phyloP scores from a whole-genome alignment of 345 rosid species.

The Cochlearia excelsa region DNA sequence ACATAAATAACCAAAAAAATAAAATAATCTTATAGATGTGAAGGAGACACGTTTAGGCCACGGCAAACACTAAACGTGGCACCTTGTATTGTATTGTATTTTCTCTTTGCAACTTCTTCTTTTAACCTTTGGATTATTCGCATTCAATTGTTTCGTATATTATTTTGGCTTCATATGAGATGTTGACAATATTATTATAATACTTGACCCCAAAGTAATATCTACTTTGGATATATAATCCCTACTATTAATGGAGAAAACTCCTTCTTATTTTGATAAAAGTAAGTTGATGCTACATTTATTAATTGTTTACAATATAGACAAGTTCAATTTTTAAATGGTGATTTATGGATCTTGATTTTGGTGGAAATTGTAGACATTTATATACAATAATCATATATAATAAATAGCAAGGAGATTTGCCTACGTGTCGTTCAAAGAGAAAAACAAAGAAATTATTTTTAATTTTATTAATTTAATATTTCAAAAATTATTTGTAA shows the following conservation, averaged over 20 bases:
- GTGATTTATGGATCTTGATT: constrained; percentile 10
- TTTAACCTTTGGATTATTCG: constrained; percentile 22
- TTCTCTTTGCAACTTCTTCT: too few relatives aligned
- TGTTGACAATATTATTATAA: constrained; percentile 22
- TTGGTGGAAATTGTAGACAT: constrained; percentile 16
- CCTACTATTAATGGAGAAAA: constrained; percentile 11
- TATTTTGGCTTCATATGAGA: constrained; percentile 24
- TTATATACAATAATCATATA: neutral
- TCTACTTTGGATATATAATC: constrained; percentile 28
- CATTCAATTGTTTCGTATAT: constrained; percentile 14
- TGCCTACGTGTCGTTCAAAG: too few relatives aligned
- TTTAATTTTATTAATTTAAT: too few relatives aligned
- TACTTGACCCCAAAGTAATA: constrained; percentile 35
- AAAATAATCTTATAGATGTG: constrained; percentile 25
- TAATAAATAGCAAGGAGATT: too few relatives aligned
- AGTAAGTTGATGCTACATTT: neutral
- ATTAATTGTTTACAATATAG: neutral
- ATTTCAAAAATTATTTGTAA: too few relatives aligned
- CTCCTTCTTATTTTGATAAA: neutral
- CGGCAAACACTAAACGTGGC: constrained; percentile 35
- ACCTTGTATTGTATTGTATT: constrained; percentile 21
- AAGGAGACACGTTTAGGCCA: constrained; percentile 38
- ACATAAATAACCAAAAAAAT: neutral
- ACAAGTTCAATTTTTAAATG: neutral
- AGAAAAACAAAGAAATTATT: too few relatives aligned